Evolutionary conservation across 257 asterid species (phyloP).

Genomic region (Scutellaria minor): DNA sequence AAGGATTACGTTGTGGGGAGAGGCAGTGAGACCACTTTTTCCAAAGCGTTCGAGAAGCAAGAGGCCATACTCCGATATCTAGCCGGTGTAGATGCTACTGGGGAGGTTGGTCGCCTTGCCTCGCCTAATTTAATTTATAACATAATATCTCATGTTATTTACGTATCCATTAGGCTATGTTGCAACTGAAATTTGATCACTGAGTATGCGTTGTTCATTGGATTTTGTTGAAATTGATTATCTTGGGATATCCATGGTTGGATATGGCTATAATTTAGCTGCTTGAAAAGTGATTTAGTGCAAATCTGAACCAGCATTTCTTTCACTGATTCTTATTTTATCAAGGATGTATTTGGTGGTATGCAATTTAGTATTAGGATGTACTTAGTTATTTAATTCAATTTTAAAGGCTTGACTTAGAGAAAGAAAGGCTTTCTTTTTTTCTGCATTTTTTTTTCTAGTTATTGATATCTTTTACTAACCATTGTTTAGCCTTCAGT

Average conservation of each 20-base stretch:
- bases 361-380: not conserved
- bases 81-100: constrained; percentile 75
- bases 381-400: not conserved
- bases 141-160: not conserved
- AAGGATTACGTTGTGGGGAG: constrained; percentile 79
- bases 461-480: not conserved
- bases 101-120: constrained; percentile 57
- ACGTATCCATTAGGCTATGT: not conserved
- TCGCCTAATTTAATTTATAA: not conserved
- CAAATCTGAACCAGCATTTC: not conserved
- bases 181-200: not conserved
- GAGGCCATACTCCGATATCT: constrained; percentile 79
- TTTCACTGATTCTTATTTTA: not conserved
- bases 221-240: too few species aligned
- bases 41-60: constrained; percentile 77
- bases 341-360: not conserved
- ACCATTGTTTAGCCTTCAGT: not conserved
- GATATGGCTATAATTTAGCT: not conserved
- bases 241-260: too few species aligned
- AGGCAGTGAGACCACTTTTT: constrained; percentile 71
- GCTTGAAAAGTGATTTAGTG: not conserved
- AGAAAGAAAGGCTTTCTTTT: not conserved
- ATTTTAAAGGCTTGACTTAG: not conserved
- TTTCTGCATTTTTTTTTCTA: too few species aligned
- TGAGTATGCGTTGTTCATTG: too few species aligned